phyloP scores from a whole-genome alignment of 1,139 yeast genomes.

The Pichia cactophila region DNA sequence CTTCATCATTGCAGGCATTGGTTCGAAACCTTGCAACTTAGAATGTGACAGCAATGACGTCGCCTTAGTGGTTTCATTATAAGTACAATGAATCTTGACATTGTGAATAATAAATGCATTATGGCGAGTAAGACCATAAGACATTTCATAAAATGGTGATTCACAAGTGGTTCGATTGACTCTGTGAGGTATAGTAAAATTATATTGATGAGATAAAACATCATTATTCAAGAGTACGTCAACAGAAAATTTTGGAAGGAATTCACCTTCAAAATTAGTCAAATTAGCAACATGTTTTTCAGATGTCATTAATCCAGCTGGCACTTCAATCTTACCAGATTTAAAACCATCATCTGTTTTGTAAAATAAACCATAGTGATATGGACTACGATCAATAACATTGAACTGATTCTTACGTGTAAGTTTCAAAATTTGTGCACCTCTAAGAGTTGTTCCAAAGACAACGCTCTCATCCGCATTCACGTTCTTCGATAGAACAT shows the following conservation, averaged over 20 bases:
- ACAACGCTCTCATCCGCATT: slow-evolving; percentile 96
- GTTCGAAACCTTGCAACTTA: slow-evolving; percentile 36
- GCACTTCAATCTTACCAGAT: slow-evolving; percentile 2
- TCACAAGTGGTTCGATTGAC: slow-evolving; percentile 38
- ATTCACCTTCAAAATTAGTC: slow-evolving; percentile 29
- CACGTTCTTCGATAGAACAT: slow-evolving; percentile 68
- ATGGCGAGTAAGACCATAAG: slow-evolving; percentile 41
- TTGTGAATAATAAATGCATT: slow-evolving; percentile 41
- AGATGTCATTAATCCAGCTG: slow-evolving; percentile 1
- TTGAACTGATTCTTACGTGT: slow-evolving; percentile 57
- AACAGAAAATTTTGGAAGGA: slow-evolving; percentile 30
- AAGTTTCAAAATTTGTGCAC: slow-evolving; percentile 54
- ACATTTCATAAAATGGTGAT: slow-evolving; percentile 38
- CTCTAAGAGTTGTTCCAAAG: slow-evolving; percentile 79
- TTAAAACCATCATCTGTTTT: neutral
- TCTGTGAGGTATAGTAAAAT: slow-evolving; percentile 12
- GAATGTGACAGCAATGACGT: slow-evolving; percentile 20
- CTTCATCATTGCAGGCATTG: slow-evolving; percentile 38
- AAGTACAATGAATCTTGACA: slow-evolving; percentile 27
- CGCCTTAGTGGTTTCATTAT: slow-evolving; percentile 5
- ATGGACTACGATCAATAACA: slow-evolving; percentile 49
- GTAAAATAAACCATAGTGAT: slow-evolving; percentile 30
- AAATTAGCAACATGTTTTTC: slow-evolving; percentile 5
- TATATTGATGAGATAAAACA: slow-evolving; percentile 12
- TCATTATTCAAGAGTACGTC: slow-evolving; percentile 54